These are phyloP conservation scores for Aspergillus fumigatiaffinis DNA, from an alignment of 2,329 filamentous ascomycete genomes.

Conservation along the genomic window DNA sequence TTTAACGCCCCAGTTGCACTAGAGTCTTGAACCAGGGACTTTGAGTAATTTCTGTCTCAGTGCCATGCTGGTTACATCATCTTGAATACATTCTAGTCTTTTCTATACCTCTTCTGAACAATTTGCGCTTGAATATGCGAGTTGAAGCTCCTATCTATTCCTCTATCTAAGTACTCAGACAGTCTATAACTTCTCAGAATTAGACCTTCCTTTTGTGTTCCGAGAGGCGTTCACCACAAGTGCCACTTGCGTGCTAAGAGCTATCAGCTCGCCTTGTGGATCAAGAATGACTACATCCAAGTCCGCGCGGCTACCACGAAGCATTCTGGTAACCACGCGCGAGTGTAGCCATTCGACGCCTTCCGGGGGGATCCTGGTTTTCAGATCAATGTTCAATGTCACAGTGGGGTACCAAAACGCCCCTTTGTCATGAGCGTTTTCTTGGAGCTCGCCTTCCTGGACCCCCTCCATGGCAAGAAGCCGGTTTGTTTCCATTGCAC, in stretches of 20 bases:
- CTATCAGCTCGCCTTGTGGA: slow-evolving; percentile 1
- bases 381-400: slow-evolving; percentile 5
- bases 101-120: neutral
- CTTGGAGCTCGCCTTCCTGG: neutral
- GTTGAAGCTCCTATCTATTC: neutral
- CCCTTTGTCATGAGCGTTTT: neutral
- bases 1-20: too few species aligned
- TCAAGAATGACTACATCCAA: slow-evolving; percentile 3
- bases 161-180: neutral
- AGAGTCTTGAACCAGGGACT: neutral
- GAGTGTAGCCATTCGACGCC: slow-evolving; percentile 5
- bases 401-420: slow-evolving; percentile 6
- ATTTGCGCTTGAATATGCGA: neutral
- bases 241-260: slow-evolving; percentile 2
- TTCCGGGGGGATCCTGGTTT: neutral
- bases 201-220: neutral
- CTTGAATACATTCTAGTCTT: neutral
- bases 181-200: neutral
- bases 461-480: too few species aligned
- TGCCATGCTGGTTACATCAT: neutral
- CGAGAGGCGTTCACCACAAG: slow-evolving; percentile 3
- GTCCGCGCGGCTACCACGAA: slow-evolving; percentile 4
- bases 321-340: slow-evolving; percentile 4
- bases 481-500: neutral
- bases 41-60: neutral